A percentile compares a stretch with the other conserved stretches of the same genome.
Conservation (phyloP, 78 protist species). For the Andalucia godoyi region DNA sequence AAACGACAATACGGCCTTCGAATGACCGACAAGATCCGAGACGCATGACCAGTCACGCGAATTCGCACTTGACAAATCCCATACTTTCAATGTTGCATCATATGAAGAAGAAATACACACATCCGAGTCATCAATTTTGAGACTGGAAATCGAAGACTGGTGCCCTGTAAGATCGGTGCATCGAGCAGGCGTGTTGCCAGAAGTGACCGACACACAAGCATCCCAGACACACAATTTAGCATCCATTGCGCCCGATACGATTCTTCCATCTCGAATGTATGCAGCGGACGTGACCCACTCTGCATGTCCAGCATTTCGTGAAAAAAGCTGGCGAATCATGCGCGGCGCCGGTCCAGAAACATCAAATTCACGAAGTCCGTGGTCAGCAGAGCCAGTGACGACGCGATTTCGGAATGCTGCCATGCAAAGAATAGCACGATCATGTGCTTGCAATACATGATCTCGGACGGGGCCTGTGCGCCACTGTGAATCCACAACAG, state of each 20-base stretch:
- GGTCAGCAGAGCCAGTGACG: constrained; percentile 18
- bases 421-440: constrained; percentile 10
- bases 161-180: constrained; percentile 17
- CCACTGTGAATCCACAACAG: neutral
- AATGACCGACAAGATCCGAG: neutral
- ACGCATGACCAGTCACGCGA: neutral
- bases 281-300: constrained; percentile 11
- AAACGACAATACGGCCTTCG: neutral
- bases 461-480: neutral
- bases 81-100: constrained; percentile 5
- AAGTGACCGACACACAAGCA: constrained; percentile 5
- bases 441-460: neutral
- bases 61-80: no score
- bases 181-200: constrained; percentile 3
- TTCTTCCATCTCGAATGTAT: constrained; percentile 5
- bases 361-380: neutral
- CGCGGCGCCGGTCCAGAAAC: neutral
- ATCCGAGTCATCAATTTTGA: neutral
- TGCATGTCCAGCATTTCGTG: neutral
- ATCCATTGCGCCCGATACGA: constrained; percentile 19
- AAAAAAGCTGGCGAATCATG: neutral
- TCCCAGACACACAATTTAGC: constrained; percentile 19
- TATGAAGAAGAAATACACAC: neutral
- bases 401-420: neutral
- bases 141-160: neutral